Base-by-base conservation (phyloP, 768 basidiomycete genomes). In the Xerocomus brunneocitrinus region DNA sequence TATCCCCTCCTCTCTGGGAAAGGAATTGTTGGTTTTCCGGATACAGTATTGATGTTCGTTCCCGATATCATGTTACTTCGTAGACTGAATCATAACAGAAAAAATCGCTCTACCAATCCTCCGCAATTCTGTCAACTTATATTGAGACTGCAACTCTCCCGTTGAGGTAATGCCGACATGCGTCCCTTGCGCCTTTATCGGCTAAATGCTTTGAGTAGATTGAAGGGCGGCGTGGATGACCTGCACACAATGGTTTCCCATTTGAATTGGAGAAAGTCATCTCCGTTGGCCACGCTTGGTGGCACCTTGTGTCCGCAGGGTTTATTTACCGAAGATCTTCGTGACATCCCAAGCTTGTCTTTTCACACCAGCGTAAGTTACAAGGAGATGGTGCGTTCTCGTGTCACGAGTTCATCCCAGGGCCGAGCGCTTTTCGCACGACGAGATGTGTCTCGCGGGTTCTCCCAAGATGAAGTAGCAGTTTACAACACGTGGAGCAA, bases 61-160 rank as follows among this genome's bases (percentile, higher is more conserved):
- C 32, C 49, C 58, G 3, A 38, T 35, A 32, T 44, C 47, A 47
- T 38, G 52, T 52, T n/a, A 32, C 38, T 50, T 50, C 54, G 16
- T 28, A 42, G 45, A 49, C 52, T 60, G 27, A 58, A 55, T 31
- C 36, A 28, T 31, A 34, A 45, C 56, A 77, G 75, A 50, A 52
- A 19, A 57, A 66, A 31, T 70, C 67, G 45, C 49, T 67, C 5
- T 84, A 82, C 65, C 76, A 79, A 42, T 71, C 71, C 24, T 84
- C 84, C 12, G 82, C 84, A 12, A 65, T 86, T 42, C 63, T 86
- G 16, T 80, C 85, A 1, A 65, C 81, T 34, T 76, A 83, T 55
- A 67, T 86, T 12, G 83, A 87, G 56, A 79, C 74, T 22, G 72
- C 71, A 34, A 86, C 85, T 3, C 69, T 85, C 28, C 81, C 83